Evolutionary conservation across 768 basidiomycete species (phyloP).

Genomic region (Collybia sordida): DNA sequence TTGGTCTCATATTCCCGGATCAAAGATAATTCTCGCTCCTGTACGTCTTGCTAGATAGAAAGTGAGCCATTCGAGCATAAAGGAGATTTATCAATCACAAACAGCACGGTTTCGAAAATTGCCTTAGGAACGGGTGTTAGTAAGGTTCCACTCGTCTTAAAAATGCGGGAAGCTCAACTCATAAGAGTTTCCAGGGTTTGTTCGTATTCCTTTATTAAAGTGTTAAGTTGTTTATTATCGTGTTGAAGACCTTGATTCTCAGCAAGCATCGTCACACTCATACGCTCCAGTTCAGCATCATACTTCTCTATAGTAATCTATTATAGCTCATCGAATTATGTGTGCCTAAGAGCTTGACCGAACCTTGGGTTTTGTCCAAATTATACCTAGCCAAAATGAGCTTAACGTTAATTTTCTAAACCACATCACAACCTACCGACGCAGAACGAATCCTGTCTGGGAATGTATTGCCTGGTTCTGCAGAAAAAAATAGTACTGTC

Average conservation of each 20-base stretch:
- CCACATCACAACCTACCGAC: conserved; percentile 51
- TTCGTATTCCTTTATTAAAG: conserved; percentile 94
- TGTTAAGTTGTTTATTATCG: conserved; percentile 94
- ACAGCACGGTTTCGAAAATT: conserved; percentile 89
- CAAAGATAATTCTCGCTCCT: conserved; percentile 86
- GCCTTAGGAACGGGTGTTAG: conserved; percentile 25
- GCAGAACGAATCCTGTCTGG: conserved; percentile 88
- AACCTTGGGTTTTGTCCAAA: conserved; percentile 83
- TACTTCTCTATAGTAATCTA: conserved; percentile 72
- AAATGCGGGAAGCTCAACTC: conserved; percentile 44
- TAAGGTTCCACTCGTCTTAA: not conserved
- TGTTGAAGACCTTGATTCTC: conserved; percentile 87
- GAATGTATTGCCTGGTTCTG: conserved; percentile 88
- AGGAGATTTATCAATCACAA: conserved; percentile 29
- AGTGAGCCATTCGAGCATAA: conserved; percentile 6
- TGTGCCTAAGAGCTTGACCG: not conserved
- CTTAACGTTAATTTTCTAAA: not conserved
- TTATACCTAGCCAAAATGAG: conserved; percentile 62
- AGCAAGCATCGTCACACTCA: conserved; percentile 73
- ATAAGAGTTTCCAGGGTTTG: conserved; percentile 94
- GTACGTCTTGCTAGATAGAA: conserved; percentile 74
- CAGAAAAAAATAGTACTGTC: not conserved
- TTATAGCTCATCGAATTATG: not conserved
- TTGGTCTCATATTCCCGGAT: conserved; percentile 90
- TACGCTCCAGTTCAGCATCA: conserved; percentile 83